Evolutionary conservation across 2,329 filamentous ascomycete genomes (phyloP).

Genomic region (Hortaea werneckii): DNA sequence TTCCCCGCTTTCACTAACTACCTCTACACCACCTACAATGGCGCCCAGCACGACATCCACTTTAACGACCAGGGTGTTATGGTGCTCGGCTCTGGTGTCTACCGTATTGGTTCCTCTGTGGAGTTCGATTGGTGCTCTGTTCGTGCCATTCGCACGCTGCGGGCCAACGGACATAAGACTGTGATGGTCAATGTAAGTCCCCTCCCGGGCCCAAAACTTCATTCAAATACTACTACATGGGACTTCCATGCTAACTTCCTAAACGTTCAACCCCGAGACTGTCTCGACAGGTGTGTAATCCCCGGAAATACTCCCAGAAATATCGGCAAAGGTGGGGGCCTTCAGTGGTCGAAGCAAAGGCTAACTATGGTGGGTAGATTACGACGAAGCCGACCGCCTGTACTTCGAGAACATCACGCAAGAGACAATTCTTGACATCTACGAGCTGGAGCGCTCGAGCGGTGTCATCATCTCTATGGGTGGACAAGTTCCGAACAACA

Average conservation of each 20-base stretch:
- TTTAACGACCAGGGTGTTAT: constrained; percentile 91
- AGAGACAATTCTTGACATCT: constrained; percentile 87
- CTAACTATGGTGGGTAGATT: constrained; percentile 70
- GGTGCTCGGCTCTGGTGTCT: constrained; percentile 92
- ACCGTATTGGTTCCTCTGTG: constrained; percentile 93
- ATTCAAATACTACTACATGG: no score
- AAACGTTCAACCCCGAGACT: no score
- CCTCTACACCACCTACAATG: constrained; percentile 92
- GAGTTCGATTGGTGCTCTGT: constrained; percentile 99
- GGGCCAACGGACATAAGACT: constrained; percentile 77
- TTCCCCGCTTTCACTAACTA: constrained; percentile 95
- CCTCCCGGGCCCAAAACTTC: constrained; percentile 1
- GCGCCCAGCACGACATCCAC: constrained; percentile 67
- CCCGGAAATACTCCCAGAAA: no score
- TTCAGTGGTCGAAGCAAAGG: no score
- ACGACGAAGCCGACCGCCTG: constrained; percentile 89
- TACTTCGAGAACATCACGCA: no score
- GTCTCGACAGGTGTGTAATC: constrained; percentile 8
- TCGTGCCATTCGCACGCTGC: constrained; percentile 79
- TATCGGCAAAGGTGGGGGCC: no score
- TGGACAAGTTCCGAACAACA: constrained; percentile 96
- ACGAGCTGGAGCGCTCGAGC: constrained; percentile 70
- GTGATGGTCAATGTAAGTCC: constrained; percentile 68
- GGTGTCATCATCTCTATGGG: constrained; percentile 94
- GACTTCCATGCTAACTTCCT: no score